Percentiles rank a stretch among this genome's conserved stretches.
Evolutionary conservation across 768 basidiomycete genomes (phyloP).

Genomic region (Phanerochaete sordida): DNA sequence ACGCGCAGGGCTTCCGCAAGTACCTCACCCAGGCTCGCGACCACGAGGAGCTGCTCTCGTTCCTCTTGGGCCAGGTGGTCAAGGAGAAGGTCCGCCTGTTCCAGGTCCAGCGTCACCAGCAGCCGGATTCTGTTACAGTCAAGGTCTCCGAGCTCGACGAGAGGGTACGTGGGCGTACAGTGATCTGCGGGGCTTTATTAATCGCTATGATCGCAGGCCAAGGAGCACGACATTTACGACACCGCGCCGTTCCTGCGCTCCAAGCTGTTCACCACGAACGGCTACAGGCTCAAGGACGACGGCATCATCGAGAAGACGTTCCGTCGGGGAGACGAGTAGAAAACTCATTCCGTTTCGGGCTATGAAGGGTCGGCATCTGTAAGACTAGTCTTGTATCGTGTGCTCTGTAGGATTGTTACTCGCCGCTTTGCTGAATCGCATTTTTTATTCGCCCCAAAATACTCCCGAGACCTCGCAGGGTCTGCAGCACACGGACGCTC

Average conservation of each 20-base stretch:
- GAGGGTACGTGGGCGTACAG: constrained; percentile 49
- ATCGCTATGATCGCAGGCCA: constrained; percentile 57
- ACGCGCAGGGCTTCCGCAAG: constrained; percentile 84
- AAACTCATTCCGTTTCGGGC: not conserved
- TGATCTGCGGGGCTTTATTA: not conserved
- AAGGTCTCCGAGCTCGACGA: constrained; percentile 83
- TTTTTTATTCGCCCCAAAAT: not conserved
- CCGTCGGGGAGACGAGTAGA: constrained; percentile 21
- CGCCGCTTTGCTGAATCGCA: not conserved
- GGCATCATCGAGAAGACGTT: constrained; percentile 74
- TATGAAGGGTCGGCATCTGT: not conserved
- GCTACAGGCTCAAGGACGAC: constrained; percentile 68
- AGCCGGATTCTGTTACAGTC: constrained; percentile 74
- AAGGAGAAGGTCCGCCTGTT: constrained; percentile 90
- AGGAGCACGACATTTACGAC: constrained; percentile 96
- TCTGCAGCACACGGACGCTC: not conserved
- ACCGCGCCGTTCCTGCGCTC: constrained; percentile 81
- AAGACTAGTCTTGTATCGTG: not conserved
- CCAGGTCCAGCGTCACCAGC: constrained; percentile 70
- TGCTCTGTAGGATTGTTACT: not conserved
- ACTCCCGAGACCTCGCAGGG: not conserved
- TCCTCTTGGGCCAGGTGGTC: constrained; percentile 89
- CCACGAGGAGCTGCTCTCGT: constrained; percentile 92
- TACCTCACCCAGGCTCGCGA: constrained; percentile 95
- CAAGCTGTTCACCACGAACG: constrained; percentile 82